Conservation (phyloP, 352 stramenopile genomes). For the Globisporangium splendens region DNA sequence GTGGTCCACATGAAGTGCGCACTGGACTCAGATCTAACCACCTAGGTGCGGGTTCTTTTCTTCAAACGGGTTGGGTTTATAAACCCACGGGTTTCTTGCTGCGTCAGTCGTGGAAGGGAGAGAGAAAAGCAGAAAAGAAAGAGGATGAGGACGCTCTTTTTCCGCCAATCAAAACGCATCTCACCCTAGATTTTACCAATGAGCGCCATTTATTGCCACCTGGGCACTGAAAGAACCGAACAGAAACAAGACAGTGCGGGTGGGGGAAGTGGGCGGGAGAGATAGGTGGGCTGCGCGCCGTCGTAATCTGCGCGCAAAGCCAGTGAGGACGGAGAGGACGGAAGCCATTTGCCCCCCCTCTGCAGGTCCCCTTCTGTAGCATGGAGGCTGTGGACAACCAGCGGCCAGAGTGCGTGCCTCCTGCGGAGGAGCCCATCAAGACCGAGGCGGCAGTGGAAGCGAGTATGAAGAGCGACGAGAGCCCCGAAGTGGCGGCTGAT, state of each 20-base stretch:
- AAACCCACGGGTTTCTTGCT: not conserved
- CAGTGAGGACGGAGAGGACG: not conserved
- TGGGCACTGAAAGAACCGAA: not conserved
- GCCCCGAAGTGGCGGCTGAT: too few relatives aligned
- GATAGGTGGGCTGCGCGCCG: not conserved
- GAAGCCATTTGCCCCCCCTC: conserved; percentile 3
- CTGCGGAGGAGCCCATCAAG: not conserved
- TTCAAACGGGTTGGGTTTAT: too few relatives aligned
- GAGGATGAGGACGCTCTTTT: not conserved
- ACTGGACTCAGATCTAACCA: not conserved
- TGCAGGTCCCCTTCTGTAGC: not conserved
- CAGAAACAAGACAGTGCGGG: not conserved
- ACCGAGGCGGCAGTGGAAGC: not conserved
- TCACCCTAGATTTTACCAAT: not conserved
- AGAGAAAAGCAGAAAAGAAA: not conserved
- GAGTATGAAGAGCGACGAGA: too few relatives aligned
- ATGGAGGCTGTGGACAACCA: conserved; percentile 18
- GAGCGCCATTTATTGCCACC: too few relatives aligned
- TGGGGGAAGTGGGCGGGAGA: not conserved
- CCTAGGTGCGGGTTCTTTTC: not conserved
- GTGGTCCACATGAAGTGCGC: not conserved
- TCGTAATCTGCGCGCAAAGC: conserved; percentile 3
- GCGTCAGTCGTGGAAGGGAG: not conserved
- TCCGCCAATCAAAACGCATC: not conserved
- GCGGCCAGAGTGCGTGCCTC: not conserved